Base-by-base conservation (phyloP, 345 rosid genomes). In the Diplotaxis tenuifolia region DNA sequence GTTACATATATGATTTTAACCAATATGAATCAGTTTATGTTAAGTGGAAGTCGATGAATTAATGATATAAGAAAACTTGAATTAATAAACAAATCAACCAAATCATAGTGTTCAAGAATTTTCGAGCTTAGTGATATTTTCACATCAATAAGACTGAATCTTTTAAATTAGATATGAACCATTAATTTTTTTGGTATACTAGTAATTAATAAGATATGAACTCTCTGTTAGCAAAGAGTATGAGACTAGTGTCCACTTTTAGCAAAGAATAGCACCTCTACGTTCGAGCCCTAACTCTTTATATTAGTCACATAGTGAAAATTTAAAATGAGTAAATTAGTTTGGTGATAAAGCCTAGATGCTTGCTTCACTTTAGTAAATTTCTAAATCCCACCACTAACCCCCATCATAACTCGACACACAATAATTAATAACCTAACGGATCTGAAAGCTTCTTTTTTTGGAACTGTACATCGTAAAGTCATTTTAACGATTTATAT, bases 321-420 rank as follows among this genome's bases (percentile, higher is more conserved):
- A 4, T 14, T 42, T 3, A 5, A 6, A 34, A 45, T 47, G 71
- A 70, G 66, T 47, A 49, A 1, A 65, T 61, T 49, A n/a, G 68
- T 59, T 71, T 60, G 67, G 76, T 65, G 68, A 58, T 50, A 77
- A 71, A 66, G 73, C 68, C 57, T 71, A 71, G 27, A 65, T 64
- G 78, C 50, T 45, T 45, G 50, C 61, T 68, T 57, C 74, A 50
- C 67, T 78, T 77, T 74, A 77, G 73, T 50, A 68, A 77, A 66
- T 76, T 71, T 64, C 73, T 68, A 67, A 75, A 61, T 76, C 71
- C 65, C 77, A 67, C 78, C 72, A 73, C 74, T 67, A 55, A 63
- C 40, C 73, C 23, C 60, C 68, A 82, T 80, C 75, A 75, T 76
- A 74, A 61, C 83, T 82, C 83, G 70, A 29, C 28, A 69, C 34